Percentiles rank a stretch among this genome's conserved stretches.
Conservation (phyloP, 2,329 filamentous ascomycete genomes). For the Colletotrichum sp. region DNA sequence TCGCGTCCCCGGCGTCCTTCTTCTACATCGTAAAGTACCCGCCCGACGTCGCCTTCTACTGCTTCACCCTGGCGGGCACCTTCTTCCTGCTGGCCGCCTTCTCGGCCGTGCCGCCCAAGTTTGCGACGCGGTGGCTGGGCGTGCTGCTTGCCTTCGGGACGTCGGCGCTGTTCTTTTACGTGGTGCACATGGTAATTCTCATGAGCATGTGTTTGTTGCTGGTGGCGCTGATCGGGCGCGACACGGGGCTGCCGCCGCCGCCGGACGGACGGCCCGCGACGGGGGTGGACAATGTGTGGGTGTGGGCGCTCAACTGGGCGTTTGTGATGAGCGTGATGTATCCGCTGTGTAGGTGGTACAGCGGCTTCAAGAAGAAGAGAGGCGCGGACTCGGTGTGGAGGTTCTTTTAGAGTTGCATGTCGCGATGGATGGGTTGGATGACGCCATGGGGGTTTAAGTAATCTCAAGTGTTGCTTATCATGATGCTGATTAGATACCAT, state of each 20-base stretch:
- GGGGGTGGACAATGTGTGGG: conserved; percentile 42
- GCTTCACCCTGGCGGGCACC: conserved; percentile 43
- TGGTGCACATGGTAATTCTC: conserved; percentile 41
- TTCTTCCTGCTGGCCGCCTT: conserved; percentile 44
- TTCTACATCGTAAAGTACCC: conserved; percentile 54
- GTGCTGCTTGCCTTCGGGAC: conserved; percentile 48
- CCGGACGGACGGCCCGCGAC: conserved; percentile 26
- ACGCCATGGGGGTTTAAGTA: not conserved
- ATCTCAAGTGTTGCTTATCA: too few relatives aligned
- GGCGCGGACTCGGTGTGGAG: conserved; percentile 49
- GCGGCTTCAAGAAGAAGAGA: conserved; percentile 46
- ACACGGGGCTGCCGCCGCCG: conserved; percentile 30
- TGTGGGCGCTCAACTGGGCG: conserved; percentile 41
- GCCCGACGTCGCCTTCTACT: conserved; percentile 50
- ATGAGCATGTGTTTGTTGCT: conserved; percentile 29
- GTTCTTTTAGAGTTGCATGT: conserved; percentile 40
- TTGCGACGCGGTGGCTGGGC: conserved; percentile 33
- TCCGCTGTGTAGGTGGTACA: conserved; percentile 46
- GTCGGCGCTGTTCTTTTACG: conserved; percentile 52
- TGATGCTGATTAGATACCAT: not conserved
- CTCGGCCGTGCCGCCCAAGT: conserved; percentile 31
- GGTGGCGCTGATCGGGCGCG: conserved; percentile 37
- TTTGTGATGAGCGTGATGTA: conserved; percentile 41
- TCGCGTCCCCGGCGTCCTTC: conserved; percentile 45
- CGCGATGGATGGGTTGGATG: not conserved